phyloP scores from a whole-genome alignment of 495 filamentous ascomycete species.

The Podospora australis region DNA sequence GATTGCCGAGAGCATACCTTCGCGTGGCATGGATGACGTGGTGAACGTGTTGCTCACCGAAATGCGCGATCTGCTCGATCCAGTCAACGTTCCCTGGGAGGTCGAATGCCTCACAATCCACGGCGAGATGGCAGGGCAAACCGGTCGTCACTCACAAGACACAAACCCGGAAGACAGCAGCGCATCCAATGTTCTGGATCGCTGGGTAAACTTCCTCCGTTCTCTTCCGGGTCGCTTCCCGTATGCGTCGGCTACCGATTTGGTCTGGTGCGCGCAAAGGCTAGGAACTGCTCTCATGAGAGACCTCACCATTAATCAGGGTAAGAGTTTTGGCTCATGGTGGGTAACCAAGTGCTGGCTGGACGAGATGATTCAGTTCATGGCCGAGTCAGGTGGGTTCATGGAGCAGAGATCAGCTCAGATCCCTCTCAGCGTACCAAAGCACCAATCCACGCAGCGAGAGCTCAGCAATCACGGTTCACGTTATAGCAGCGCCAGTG shows the following conservation, averaged over 20 bases:
- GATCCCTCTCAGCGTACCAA: conserved; percentile 16
- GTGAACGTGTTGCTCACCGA: conserved; percentile 68
- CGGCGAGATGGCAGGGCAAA: conserved; percentile 43
- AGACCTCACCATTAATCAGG: conserved; percentile 75
- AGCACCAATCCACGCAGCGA: conserved; percentile 21
- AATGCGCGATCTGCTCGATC: conserved; percentile 63
- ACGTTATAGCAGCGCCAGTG: conserved; percentile 39
- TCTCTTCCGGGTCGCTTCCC: conserved; percentile 71
- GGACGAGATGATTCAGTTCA: conserved; percentile 89
- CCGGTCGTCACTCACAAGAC: conserved; percentile 28
- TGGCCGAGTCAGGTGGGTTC: conserved; percentile 89
- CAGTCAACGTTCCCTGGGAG: conserved; percentile 50
- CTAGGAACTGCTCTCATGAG: conserved; percentile 64
- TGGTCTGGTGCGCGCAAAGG: conserved; percentile 63
- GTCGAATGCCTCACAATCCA: conserved; percentile 49
- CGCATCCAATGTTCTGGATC: conserved; percentile 66
- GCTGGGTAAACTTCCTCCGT: conserved; percentile 76
- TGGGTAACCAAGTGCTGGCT: conserved; percentile 98
- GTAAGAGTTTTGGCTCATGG: conserved; percentile 87
- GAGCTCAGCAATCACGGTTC: conserved; percentile 30
- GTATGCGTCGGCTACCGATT: conserved; percentile 55
- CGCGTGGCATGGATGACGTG: conserved; percentile 58
- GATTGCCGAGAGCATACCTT: conserved; percentile 54
- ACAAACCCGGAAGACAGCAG: conserved; percentile 13
- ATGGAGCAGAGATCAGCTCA: conserved; percentile 46